phyloP scores from a whole-genome alignment of 179 eudicot species.

The Heliamphora pulchella region DNA sequence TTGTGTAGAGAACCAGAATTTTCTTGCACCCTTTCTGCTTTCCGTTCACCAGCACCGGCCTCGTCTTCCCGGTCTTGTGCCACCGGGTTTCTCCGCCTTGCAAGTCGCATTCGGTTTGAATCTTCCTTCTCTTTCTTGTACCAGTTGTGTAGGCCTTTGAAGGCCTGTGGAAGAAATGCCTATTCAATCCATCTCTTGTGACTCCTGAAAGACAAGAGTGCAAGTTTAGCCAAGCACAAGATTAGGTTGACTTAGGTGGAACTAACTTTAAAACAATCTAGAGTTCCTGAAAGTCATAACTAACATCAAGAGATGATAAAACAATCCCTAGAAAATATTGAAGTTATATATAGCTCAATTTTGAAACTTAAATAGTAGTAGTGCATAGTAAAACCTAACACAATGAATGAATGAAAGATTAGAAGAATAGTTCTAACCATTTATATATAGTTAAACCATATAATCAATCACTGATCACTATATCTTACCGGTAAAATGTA shows the following conservation, averaged over 20 bases:
- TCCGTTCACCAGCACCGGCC: conserved; percentile 77
- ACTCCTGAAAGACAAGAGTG: conserved; percentile 40
- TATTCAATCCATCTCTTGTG: conserved; percentile 83
- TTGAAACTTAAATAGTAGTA: background rate
- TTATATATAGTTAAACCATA: no score
- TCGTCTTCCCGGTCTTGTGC: conserved; percentile 92
- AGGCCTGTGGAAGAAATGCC: conserved; percentile 94
- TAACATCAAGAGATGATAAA: conserved; percentile 12
- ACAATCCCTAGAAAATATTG: conserved; percentile 25
- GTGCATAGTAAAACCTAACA: conserved; percentile 14
- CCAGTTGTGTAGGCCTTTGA: conserved; percentile 97
- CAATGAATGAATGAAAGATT: conserved; percentile 11
- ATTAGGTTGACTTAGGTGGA: conserved; percentile 60
- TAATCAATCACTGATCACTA: no score
- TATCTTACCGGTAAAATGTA: no score
- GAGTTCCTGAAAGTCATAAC: conserved; percentile 30
- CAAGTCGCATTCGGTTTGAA: conserved; percentile 87
- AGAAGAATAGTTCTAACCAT: no score
- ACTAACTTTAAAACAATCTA: conserved; percentile 29
- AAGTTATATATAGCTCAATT: background rate
- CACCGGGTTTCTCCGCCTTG: conserved; percentile 91
- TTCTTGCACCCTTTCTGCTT: conserved; percentile 92
- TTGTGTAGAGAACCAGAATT: conserved; percentile 73
- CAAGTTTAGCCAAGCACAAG: conserved; percentile 20
- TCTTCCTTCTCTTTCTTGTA: conserved; percentile 79